Base-by-base conservation (phyloP, 768 basidiomycete genomes). In the Mycena crocata region DNA sequence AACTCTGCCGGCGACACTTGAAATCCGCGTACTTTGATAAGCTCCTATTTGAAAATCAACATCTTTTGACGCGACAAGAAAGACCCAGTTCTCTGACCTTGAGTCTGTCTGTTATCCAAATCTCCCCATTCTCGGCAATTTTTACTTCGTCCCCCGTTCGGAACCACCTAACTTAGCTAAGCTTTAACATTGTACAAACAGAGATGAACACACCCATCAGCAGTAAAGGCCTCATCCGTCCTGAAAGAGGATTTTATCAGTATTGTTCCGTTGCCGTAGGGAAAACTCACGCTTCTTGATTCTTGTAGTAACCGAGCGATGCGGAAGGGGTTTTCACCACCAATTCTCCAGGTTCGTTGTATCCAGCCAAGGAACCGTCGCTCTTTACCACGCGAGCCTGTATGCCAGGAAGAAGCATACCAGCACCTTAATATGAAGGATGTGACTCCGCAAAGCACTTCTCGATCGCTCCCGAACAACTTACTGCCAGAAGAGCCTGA, bases 71-170 rank as follows among this genome's bases (percentile, higher is more conserved):
- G 15, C 15, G 8, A 37, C 35, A 8, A 37, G 9, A 37, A 8
- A 48, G 12, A 28, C 46, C 28, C 30, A 21, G 15, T 37, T 9
- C 35, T 39, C 71, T n/a, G 60, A 85, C 88, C 81, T 91, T 90
- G 57, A 90, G 77, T 35, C 90, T 83, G 73, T 90, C 89, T 13
- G 85, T 70, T 44, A 90, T 82, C 56, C 85, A 89, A 1, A 90
- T 66, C 59, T 90, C 89, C 12, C 80, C 77, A 48, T 85, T 80
- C 51, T 83, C 76, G 31, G 81, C 82, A 48, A 90, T 76, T 8
- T 78, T 64, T 15, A 87, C 89, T 70, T 89, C 83, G 66, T 90
- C 89, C 1, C 89, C 90, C 1, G 91, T 91, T 52, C 81, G 81
- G 21, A 90, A 74, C 91, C 90, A 91, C 30, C 87, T 87, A 62